Conservation (phyloP, 306 rosid species). For the Ceratonia siliqua region DNA sequence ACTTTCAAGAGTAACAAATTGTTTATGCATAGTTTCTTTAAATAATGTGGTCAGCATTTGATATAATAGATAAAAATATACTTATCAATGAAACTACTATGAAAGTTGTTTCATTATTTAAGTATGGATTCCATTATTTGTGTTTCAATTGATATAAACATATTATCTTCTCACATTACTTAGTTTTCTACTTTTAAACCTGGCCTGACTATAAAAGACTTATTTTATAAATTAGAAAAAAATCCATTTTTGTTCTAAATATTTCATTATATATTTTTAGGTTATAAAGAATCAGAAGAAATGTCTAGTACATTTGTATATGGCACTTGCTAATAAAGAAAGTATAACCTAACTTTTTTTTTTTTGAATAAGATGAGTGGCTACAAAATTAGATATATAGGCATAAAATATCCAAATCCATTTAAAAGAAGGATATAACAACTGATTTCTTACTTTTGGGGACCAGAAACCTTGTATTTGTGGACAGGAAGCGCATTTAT, state of each 20-base stretch:
- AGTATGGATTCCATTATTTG: not conserved
- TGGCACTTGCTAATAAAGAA: not conserved
- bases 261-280: too few relatives aligned
- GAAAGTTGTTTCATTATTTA: not conserved
- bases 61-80: not conserved
- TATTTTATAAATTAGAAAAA: too few relatives aligned
- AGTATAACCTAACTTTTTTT: too few relatives aligned
- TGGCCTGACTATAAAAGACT: too few relatives aligned
- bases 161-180: not conserved
- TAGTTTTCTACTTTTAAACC: too few relatives aligned
- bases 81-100: not conserved
- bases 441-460: conserved; percentile 53
- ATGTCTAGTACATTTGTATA: not conserved
- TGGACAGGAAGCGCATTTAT: conserved; percentile 84
- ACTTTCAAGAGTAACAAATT: not conserved
- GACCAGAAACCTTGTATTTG: conserved; percentile 59
- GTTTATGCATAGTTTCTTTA: not conserved
- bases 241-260: too few relatives aligned
- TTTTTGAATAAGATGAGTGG: too few relatives aligned
- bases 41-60: not conserved
- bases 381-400: not conserved
- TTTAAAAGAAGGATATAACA: conserved; percentile 14
- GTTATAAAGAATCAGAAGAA: too few relatives aligned
- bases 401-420: conserved; percentile 3
- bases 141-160: not conserved